A percentile compares a stretch with the other conserved stretches of the same genome.
Evolutionary conservation across 2,329 filamentous ascomycete genomes (phyloP).

Genomic region (Calycina herbarum): DNA sequence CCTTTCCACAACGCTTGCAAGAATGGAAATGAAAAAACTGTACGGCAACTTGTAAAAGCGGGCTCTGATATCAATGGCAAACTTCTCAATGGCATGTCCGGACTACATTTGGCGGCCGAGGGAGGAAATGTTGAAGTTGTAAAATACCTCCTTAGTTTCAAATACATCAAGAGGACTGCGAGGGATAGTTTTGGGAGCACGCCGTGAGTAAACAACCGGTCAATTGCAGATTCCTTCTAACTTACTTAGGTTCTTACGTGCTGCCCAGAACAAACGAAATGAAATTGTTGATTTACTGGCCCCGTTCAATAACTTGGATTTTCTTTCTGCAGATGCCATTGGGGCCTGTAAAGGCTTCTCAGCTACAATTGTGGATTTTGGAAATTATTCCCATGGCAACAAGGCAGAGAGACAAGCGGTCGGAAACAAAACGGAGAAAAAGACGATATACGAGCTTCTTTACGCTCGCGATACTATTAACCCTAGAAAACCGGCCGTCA

Average conservation of each 20-base stretch:
- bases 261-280: constrained; percentile 28
- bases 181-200: constrained; percentile 32
- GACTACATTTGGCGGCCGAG: constrained; percentile 31
- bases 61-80: constrained; percentile 31
- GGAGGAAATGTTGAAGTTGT: constrained; percentile 29
- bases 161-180: constrained; percentile 25
- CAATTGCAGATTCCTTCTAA: neutral
- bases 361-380: constrained; percentile 32
- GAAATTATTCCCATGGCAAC: constrained; percentile 30
- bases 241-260: constrained; percentile 22
- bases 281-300: constrained; percentile 30
- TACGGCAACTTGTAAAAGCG: constrained; percentile 24
- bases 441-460: constrained; percentile 28
- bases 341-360: constrained; percentile 33
- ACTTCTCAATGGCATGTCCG: constrained; percentile 30
- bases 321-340: constrained; percentile 30
- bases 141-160: constrained; percentile 21
- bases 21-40: constrained; percentile 27
- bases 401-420: constrained; percentile 24
- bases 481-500: constrained; percentile 27
- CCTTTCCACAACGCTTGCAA: constrained; percentile 31
- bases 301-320: constrained; percentile 27
- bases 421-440: constrained; percentile 26
- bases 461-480: constrained; percentile 31
- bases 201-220: constrained; percentile 5